A percentile compares a stretch with the other conserved stretches of the same genome.
These are phyloP conservation scores for Debaryomyces sp. DNA, from an alignment of 1,139 yeast species.

Conservation along the genomic window DNA sequence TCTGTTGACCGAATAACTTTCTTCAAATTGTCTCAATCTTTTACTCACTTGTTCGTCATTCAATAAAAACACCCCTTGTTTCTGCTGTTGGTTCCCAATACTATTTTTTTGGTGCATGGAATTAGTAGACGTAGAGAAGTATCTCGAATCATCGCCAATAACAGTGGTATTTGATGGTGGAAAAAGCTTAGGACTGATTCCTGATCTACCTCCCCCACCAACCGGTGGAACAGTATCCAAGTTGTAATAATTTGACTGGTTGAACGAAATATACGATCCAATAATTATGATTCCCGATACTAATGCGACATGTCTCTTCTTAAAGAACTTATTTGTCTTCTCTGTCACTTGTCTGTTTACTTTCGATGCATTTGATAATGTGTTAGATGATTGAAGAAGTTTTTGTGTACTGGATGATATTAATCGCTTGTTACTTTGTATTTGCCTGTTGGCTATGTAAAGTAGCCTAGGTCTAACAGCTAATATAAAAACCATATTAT, in stretches of 20 bases:
- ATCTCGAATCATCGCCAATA: constrained; percentile 27
- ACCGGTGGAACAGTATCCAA: constrained; percentile 43
- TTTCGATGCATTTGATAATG: constrained; percentile 14
- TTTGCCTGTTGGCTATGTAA: constrained; percentile 29
- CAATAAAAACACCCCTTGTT: constrained; percentile 50
- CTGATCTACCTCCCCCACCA: constrained; percentile 13
- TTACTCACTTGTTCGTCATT: constrained; percentile 75
- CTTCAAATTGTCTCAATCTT: constrained; percentile 73
- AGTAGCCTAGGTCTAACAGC: constrained; percentile 34
- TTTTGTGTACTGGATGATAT: constrained; percentile 14
- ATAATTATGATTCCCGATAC: constrained; percentile 50
- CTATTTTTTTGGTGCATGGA: constrained; percentile 44
- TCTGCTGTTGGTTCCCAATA: constrained; percentile 46
- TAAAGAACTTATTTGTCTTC: constrained; percentile 17
- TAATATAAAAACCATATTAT: constrained; percentile 32
- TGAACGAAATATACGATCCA: constrained; percentile 46
- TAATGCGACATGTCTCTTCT: constrained; percentile 42
- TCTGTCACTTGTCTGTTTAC: constrained; percentile 10
- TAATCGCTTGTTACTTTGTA: constrained; percentile 20
- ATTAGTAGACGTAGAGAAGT: constrained; percentile 49
- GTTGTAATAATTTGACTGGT: constrained; percentile 44
- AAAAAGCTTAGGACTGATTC: constrained; percentile 14
- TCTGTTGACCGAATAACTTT: constrained; percentile 76
- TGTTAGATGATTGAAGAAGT: constrained; percentile 14
- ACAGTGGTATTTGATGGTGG: constrained; percentile 10